phyloP scores from a whole-genome alignment of 441 rosid species.

The Gossypium trilobum region DNA sequence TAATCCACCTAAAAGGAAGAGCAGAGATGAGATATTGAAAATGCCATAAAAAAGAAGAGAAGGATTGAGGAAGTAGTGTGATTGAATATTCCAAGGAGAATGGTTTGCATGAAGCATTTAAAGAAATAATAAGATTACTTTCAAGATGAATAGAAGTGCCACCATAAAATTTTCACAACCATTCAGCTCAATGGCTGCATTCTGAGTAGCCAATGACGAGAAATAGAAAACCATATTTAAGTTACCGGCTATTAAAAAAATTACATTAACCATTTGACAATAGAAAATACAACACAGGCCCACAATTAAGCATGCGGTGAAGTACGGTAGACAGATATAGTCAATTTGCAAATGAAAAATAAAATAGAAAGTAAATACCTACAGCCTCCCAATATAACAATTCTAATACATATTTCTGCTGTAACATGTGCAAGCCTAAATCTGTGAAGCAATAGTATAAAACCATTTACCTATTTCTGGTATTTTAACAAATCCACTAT shows the following conservation, averaged over 20 bases:
- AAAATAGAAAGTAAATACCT: background rate
- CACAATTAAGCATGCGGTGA: background rate
- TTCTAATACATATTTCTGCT: background rate
- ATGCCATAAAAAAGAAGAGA: background rate
- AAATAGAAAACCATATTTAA: background rate
- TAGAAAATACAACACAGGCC: background rate
- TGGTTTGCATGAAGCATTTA: background rate
- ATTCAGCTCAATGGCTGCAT: background rate
- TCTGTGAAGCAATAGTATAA: background rate
- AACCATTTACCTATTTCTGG: background rate
- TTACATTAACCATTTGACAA: background rate
- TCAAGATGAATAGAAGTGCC: background rate
- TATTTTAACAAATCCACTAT: background rate
- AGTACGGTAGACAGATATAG: background rate
- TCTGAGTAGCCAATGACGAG: background rate
- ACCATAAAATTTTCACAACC: background rate
- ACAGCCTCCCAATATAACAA: background rate
- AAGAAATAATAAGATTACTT: background rate
- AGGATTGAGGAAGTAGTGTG: background rate
- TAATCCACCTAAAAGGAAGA: constrained; percentile 59
- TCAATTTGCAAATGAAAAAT: background rate
- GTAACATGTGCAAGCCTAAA: background rate
- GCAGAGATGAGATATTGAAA: constrained; percentile 2
- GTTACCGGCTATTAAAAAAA: background rate
- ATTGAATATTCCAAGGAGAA: background rate